Percentiles rank a stretch among this genome's conserved stretches.
phyloP scores from a whole-genome alignment of 352 stramenopile species.

The Thalassiosira delicatula region DNA sequence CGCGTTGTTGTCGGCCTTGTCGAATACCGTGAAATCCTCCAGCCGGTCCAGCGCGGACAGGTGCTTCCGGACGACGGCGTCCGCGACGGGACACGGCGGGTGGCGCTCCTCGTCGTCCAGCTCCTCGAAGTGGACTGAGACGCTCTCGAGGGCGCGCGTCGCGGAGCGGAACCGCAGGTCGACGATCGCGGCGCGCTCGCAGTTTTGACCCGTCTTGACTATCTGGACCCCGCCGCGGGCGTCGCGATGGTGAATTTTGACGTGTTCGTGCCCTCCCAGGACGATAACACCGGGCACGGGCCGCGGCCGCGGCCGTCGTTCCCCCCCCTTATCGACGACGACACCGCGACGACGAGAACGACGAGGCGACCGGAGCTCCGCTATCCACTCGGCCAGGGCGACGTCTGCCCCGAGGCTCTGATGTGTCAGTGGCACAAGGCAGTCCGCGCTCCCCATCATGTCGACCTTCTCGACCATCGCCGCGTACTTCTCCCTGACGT shows the following conservation, averaged over 20 bases:
- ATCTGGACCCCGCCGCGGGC: slow-evolving; percentile 35
- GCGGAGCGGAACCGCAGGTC: slow-evolving; percentile 56
- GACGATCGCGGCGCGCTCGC: slow-evolving; percentile 55
- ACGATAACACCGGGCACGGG: no score
- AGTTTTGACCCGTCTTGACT: slow-evolving; percentile 66
- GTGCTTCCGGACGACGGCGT: slow-evolving; percentile 50
- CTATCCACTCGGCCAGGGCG: slow-evolving; percentile 52
- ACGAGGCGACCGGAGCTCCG: no score
- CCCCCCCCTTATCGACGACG: no score
- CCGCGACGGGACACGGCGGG: no score
- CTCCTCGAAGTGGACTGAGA: slow-evolving; percentile 61
- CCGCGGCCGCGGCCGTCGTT: no score
- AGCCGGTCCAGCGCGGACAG: slow-evolving; percentile 44
- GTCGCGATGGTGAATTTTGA: slow-evolving; percentile 40
- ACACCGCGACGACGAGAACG: no score
- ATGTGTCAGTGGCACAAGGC: slow-evolving; percentile 66
- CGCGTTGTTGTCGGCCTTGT: slow-evolving; percentile 48
- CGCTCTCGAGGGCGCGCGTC: slow-evolving; percentile 29
- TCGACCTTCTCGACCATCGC: slow-evolving; percentile 27
- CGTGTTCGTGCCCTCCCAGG: slow-evolving; percentile 70
- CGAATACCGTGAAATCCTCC: slow-evolving; percentile 57
- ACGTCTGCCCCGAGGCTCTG: slow-evolving; percentile 54
- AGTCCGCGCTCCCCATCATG: slow-evolving; percentile 20
- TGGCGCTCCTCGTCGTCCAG: slow-evolving; percentile 41
- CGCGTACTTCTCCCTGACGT: slow-evolving; percentile 59